Base-by-base conservation (phyloP, 495 filamentous ascomycete species). In the Cryomyces minteri region DNA sequence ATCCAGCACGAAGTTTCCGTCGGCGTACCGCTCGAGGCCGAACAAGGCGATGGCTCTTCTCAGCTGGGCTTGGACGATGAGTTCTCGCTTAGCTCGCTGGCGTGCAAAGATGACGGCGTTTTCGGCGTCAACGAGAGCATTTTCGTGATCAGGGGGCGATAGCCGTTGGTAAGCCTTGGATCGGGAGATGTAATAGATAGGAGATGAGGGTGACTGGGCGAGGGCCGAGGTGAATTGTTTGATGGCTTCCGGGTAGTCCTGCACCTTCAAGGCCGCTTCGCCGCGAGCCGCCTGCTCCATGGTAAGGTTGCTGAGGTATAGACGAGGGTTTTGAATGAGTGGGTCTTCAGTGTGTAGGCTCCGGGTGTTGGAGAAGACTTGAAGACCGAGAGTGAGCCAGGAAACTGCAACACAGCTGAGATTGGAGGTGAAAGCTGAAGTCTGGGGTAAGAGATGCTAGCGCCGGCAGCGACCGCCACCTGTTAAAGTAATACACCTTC, bases 141-240 rank as follows among this genome's bases (percentile, higher is more conserved):
- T 58, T 9, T 51, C n/a, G 47, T 62, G 62, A 31, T 77, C 61
- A 1, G 72, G 62, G 38, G 69, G 62, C 44, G 67, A 68, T 0
- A 74, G 62, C 44, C 88, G 80, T 6, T 84, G 73, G 55, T 84
- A 80, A 30, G 87, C 86, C 8, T 78, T 88, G 2, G 85, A 82
- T 29, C 92, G 84, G 58, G 90, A 80, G 49, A 94, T 75, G 50
- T 90, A 82, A 72, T 92, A 96, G 47, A 74, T 59, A 5, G 84
- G 81, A 6, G 86, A 80, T 32, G 70, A 73, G 8, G 82, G 77
- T 5, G 70, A 68, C 32, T 63, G 58, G 30, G 67, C 52, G 5
- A 98, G 64, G n/a, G 88, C 90, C 40, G 69, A 64, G n/a, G 87
- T 83, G 51, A 84, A 84, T 51, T 80, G 67, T 6, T 62, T 59